Percentiles rank a stretch among this genome's conserved stretches.
These are phyloP conservation scores for Pseudogymnoascus sp. DNA, from an alignment of 2,329 filamentous ascomycete species.

Conservation along the genomic window DNA sequence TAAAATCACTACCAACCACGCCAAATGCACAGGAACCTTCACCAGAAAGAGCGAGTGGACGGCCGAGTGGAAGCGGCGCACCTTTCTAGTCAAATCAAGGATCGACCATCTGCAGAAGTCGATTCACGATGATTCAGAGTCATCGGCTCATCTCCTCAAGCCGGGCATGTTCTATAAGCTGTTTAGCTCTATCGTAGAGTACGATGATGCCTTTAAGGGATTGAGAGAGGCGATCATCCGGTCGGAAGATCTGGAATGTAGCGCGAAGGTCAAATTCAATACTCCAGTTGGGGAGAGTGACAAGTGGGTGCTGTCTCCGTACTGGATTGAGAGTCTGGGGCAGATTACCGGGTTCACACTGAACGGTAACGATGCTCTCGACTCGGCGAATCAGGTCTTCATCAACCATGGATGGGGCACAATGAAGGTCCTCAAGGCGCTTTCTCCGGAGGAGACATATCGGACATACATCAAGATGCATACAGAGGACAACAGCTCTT, in stretches of 20 bases:
- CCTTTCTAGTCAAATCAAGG: conserved; percentile 11
- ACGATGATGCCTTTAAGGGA: conserved; percentile 22
- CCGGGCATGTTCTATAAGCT: conserved; percentile 31
- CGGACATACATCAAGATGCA: no score
- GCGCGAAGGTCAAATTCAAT: no score
- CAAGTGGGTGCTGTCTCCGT: conserved; percentile 12
- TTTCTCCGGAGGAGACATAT: no score
- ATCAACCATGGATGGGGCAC: conserved; percentile 24
- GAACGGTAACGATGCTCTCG: conserved; percentile 22
- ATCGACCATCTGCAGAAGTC: conserved; percentile 10
- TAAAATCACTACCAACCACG: conserved; percentile 41
- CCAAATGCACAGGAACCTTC: conserved; percentile 29
- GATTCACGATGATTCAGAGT: no score
- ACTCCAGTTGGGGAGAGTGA: no score
- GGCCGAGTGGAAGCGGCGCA: conserved; percentile 12
- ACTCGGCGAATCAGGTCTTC: conserved; percentile 21
- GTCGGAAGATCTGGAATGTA: no score
- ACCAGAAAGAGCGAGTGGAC: conserved; percentile 10
- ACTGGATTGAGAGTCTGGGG: conserved; percentile 19
- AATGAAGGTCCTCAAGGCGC: no score
- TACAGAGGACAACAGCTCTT: no score
- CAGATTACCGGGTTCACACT: conserved; percentile 21
- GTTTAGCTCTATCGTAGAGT: conserved; percentile 24
- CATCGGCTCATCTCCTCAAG: conserved; percentile 46
- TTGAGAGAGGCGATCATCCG: conserved; percentile 24